These are phyloP conservation scores for Solanum virginianum DNA, from an alignment of 257 asterid genomes.

Conservation along the genomic window DNA sequence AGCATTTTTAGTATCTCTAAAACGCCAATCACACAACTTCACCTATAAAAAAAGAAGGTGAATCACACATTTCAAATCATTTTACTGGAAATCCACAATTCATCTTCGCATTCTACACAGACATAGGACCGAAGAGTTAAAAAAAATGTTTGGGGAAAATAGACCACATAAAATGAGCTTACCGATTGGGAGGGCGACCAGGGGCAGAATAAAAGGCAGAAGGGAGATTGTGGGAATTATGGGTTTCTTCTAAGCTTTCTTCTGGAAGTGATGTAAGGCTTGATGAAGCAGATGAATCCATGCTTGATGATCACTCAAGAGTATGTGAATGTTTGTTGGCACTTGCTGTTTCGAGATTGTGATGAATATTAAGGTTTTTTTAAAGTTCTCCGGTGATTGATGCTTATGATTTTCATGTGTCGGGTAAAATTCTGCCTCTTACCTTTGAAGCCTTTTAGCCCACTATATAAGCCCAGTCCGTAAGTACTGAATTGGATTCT, in stretches of 20 bases:
- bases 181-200: conserved; percentile 65
- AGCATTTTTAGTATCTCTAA: not conserved
- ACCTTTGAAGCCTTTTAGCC: no score
- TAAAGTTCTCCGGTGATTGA: not conserved
- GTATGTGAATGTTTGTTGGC: not conserved
- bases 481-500: not conserved
- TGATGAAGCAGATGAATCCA: conserved; percentile 17
- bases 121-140: not conserved
- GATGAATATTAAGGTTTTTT: not conserved
- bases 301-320: not conserved
- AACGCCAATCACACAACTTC: not conserved
- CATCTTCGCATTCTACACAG: not conserved
- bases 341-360: not conserved
- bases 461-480: not conserved
- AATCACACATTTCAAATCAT: not conserved
- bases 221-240: conserved; percentile 10
- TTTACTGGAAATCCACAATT: not conserved
- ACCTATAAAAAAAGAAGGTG: not conserved
- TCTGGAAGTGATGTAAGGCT: conserved; percentile 55
- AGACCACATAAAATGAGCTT: conserved; percentile 5
- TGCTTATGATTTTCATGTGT: not conserved
- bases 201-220: conserved; percentile 65
- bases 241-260: conserved; percentile 32
- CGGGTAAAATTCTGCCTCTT: not conserved
- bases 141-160: not conserved